Evolutionary conservation across 1,284 basidiomycete genomes (phyloP), one percentile per base, ranked within the genome.

Genomic region (Moniliella sp.): DNA sequence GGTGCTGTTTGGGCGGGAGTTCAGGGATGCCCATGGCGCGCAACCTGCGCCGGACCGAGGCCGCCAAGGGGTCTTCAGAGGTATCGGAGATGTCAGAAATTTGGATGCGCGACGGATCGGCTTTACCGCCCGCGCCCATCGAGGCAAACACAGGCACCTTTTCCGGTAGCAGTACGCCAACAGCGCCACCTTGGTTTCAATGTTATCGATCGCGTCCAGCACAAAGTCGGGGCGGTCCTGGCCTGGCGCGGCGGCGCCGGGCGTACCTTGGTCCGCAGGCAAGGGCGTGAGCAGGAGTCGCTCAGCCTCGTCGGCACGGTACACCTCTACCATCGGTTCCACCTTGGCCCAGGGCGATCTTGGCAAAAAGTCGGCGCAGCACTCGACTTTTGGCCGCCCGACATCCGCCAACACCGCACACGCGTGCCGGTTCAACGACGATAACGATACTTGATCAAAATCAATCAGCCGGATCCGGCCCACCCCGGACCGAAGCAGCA

Each of bases 51-150:
- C 91, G 72, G 4, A 97, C 86, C 9, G 78, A 71, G 32, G 88
- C 75, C 10, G 86, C 86, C 4, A 99, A 71, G 1, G 88, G 86
- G 57, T 97, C 91, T 57, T 97, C 91, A 30, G 80, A 72, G 0
- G 91, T 97, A 39, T 69, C 69, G 2, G 83, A 83, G 45, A 97
- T 83, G 61, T 94, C 88, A 36, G 76, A 66, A 38, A 97, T 91
- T 62, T 94, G 88, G 15, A 97, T 72, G 18, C 84, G 71, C 3
- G 84, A 91, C 0, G 91, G 84, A 59, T 99, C 91, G 39, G 70
- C 71, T 64, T 97, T 99, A 4, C 86, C 80, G n/a, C 86, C 78
- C 1, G 88, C 82, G 26, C 91, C 91, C 82, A 97, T 91, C 12
- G 82, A 83, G 1, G 84, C 80, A 62, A 97, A 91, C 35, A 55